phyloP scores from a whole-genome alignment of 2,329 filamentous ascomycete species.

The Fusarium kyushuense region DNA sequence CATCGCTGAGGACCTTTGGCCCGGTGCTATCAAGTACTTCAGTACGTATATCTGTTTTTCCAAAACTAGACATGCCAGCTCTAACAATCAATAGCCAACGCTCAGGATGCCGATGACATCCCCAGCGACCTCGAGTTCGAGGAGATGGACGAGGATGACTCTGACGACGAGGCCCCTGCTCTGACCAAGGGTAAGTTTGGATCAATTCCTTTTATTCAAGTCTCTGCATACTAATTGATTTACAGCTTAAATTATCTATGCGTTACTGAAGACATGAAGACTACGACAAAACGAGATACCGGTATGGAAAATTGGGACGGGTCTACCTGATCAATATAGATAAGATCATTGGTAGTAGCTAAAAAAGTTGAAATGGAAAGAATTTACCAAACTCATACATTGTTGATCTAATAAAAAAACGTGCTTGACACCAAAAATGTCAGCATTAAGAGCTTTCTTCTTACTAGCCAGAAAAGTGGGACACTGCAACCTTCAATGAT shows the following conservation, averaged over 20 bases:
- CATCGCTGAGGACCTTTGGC: constrained; percentile 89
- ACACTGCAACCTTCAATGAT: constrained; percentile 21
- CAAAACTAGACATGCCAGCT: not conserved
- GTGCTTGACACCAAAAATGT: constrained; percentile 2
- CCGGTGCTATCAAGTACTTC: constrained; percentile 89
- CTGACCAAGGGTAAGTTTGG: constrained; percentile 60
- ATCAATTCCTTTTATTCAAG: not conserved
- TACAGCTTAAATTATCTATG: constrained; percentile 39
- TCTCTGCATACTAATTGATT: constrained; percentile 29
- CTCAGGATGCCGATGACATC: constrained; percentile 75
- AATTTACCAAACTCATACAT: not conserved
- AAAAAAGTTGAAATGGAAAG: constrained; percentile 12
- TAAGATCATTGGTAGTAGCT: constrained; percentile 22
- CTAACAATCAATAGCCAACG: constrained; percentile 58
- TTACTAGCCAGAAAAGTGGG: constrained; percentile 27
- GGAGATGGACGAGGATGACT: constrained; percentile 62
- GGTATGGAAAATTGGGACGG: constrained; percentile 16
- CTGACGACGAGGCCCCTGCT: constrained; percentile 54
- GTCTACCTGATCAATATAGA: constrained; percentile 11
- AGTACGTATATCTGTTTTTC: constrained; percentile 67
- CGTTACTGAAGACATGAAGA: constrained; percentile 22
- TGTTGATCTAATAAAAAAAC: constrained; percentile 6
- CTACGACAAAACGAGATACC: constrained; percentile 23
- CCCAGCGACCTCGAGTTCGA: constrained; percentile 75
- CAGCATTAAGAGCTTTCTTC: constrained; percentile 5